phyloP scores from a whole-genome alignment of 2,329 filamentous ascomycete species.

The Epichloe baconii region DNA sequence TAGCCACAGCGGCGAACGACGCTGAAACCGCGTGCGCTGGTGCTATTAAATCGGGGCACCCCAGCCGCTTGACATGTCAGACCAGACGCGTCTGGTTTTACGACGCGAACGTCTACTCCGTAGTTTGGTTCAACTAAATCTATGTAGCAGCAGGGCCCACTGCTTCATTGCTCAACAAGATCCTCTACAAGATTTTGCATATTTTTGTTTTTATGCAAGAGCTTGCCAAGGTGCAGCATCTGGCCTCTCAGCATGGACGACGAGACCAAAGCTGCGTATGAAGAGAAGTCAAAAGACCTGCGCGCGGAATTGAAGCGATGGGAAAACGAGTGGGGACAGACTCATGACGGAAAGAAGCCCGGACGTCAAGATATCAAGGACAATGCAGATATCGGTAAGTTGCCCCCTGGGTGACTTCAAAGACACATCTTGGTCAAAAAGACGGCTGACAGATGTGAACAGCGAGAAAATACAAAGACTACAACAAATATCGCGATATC shows the following conservation, averaged over 20 bases:
- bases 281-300: conserved; percentile 39
- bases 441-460: neutral
- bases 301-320: conserved; percentile 60
- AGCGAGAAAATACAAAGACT: conserved; percentile 67
- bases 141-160: neutral
- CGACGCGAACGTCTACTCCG: neutral
- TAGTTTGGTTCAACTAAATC: neutral
- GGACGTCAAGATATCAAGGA: conserved; percentile 63
- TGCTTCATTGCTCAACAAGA: neutral
- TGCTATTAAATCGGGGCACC: neutral
- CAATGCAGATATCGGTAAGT: conserved; percentile 55
- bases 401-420: too few relatives aligned
- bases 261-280: conserved; percentile 29
- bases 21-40: neutral
- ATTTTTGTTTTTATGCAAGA: neutral
- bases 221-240: neutral
- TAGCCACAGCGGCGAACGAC: neutral
- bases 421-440: neutral
- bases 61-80: neutral
- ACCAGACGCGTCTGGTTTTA: neutral
- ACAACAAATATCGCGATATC: conserved; percentile 51
- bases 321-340: conserved; percentile 53
- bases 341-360: conserved; percentile 55
- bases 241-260: conserved; percentile 31
- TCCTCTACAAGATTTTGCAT: neutral